Conservation (phyloP, 2,329 filamentous ascomycete genomes). For the Hypoxylon sp. region DNA sequence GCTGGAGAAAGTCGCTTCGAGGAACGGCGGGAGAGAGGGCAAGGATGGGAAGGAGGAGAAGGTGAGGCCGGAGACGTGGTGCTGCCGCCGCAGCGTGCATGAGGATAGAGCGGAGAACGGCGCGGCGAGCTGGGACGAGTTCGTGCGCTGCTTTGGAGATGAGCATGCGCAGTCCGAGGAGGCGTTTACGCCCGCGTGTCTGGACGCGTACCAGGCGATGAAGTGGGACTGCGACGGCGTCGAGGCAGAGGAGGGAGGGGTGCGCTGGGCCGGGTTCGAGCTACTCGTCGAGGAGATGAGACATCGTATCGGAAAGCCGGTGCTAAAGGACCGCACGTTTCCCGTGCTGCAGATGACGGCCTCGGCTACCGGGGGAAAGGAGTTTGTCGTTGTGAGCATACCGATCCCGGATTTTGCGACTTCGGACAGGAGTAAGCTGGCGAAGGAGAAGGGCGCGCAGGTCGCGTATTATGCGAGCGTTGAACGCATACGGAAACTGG, state of each 20-base stretch:
- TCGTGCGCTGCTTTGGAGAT: slow-evolving; percentile 71
- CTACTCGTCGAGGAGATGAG: slow-evolving; percentile 74
- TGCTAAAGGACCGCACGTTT: slow-evolving; percentile 76
- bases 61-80: slow-evolving; percentile 69
- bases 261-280: slow-evolving; percentile 64
- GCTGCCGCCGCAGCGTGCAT: slow-evolving; percentile 74
- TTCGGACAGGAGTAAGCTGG: slow-evolving; percentile 52
- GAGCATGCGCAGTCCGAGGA: slow-evolving; percentile 70
- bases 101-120: slow-evolving; percentile 63
- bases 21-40: slow-evolving; percentile 11
- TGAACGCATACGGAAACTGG: slow-evolving; percentile 69
- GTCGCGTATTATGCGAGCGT: slow-evolving; percentile 75
- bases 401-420: slow-evolving; percentile 62
- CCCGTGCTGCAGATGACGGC: slow-evolving; percentile 74
- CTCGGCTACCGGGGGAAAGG: slow-evolving; percentile 55
- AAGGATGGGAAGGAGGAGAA: slow-evolving; percentile 11
- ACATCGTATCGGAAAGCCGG: slow-evolving; percentile 70
- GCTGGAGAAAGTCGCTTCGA: slow-evolving; percentile 57
- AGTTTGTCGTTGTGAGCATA: slow-evolving; percentile 72
- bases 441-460: slow-evolving; percentile 64
- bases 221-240: slow-evolving; percentile 63
- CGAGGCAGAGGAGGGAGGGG: slow-evolving; percentile 57
- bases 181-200: slow-evolving; percentile 70
- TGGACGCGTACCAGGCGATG: slow-evolving; percentile 62
- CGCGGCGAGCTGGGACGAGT: slow-evolving; percentile 75